These are phyloP conservation scores for Hirschioporus abietinus DNA, from an alignment of 768 basidiomycete species.

Conservation along the genomic window DNA sequence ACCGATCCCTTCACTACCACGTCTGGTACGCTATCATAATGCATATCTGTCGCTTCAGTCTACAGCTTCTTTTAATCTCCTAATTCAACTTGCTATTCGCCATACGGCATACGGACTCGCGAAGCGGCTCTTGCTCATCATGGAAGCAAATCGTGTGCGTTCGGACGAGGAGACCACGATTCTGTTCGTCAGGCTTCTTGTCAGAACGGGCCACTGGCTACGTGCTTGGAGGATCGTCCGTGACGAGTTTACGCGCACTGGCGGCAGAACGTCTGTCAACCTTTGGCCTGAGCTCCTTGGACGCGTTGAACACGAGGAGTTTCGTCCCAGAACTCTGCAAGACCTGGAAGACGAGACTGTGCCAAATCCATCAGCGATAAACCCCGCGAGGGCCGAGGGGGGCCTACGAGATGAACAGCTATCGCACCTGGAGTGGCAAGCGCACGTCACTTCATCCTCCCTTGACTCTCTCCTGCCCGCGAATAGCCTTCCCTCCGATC, in stretches of 20 bases:
- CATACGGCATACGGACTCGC: slow-evolving; percentile 43
- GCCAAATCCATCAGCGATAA: background rate
- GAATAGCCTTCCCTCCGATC: slow-evolving; percentile 38
- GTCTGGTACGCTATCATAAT: slow-evolving; percentile 14
- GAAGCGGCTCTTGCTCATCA: slow-evolving; percentile 38
- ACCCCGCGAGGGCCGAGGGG: background rate
- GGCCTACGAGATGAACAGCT: background rate
- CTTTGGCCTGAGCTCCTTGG: slow-evolving; percentile 63
- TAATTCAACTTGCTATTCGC: slow-evolving; percentile 45
- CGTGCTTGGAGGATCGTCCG: slow-evolving; percentile 46
- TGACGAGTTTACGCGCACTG: slow-evolving; percentile 11
- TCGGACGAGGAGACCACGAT: slow-evolving; percentile 51
- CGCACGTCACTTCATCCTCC: background rate
- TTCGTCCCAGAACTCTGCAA: background rate
- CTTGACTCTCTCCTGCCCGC: background rate
- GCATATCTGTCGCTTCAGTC: slow-evolving; percentile 29
- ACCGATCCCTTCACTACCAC: slow-evolving; percentile 42
- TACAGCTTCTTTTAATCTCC: slow-evolving; percentile 38
- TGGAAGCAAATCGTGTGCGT: slow-evolving; percentile 37
- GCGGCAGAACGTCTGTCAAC: slow-evolving; percentile 28
- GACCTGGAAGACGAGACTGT: background rate
- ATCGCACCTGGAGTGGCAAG: background rate
- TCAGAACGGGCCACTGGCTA: slow-evolving; percentile 52
- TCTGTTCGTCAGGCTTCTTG: slow-evolving; percentile 50
- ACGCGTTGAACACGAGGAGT: slow-evolving; percentile 21